Evolutionary conservation across 164 flowering plant genomes (phyloP).

Genomic region (Platanus orientalis): DNA sequence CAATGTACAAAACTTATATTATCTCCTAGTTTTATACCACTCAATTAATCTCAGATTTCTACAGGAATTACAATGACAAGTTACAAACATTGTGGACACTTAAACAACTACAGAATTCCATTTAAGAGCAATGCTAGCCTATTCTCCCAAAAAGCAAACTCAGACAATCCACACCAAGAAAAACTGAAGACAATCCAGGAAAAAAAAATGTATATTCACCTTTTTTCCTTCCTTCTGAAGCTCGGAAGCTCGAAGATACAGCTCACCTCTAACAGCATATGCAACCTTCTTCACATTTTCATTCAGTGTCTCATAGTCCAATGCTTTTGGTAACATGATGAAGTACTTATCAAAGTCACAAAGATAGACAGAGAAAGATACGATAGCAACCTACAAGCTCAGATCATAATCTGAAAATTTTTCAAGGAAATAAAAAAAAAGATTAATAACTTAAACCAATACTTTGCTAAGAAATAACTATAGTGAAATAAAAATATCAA

Average conservation of each 20-base stretch:
- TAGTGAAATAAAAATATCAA: background rate
- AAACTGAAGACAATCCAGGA: background rate
- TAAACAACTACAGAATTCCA: too few relatives aligned
- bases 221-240: constrained; percentile 98
- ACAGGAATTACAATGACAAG: background rate
- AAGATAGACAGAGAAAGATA: background rate
- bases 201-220: constrained; percentile 35
- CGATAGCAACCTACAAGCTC: constrained; percentile 2
- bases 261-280: constrained; percentile 97
- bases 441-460: background rate
- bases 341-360: constrained; percentile 3
- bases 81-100: background rate
- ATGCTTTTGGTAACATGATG: constrained; percentile 60
- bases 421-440: background rate
- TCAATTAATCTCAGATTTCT: background rate
- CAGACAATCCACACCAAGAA: background rate
- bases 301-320: constrained; percentile 77
- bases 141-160: background rate
- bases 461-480: background rate
- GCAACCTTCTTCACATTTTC: constrained; percentile 90
- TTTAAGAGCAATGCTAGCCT: background rate
- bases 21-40: background rate
- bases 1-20: background rate
- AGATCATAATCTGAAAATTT: constrained; percentile 10
- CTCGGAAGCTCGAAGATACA: constrained; percentile 97